Evolutionary conservation across 192 early-diverging fungal genomes (phyloP).

Genomic region (Lobosporangium transversale): DNA sequence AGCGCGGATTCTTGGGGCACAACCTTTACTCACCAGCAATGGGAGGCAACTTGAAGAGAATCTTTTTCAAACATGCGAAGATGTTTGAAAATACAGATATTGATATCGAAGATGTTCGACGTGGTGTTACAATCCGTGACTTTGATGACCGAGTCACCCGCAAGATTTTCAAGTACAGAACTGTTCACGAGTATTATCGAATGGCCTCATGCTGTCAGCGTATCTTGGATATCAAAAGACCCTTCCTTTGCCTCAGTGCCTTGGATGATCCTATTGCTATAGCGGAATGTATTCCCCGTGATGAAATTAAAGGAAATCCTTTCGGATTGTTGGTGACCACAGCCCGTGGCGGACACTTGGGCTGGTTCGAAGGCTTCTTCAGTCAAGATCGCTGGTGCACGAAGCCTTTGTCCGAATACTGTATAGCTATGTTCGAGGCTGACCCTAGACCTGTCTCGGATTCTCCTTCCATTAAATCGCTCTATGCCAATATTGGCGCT

Average conservation of each 20-base stretch:
- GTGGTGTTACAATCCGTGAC: constrained; percentile 71
- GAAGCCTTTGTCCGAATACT: constrained; percentile 75
- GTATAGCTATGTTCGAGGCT: constrained; percentile 65
- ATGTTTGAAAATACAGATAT: constrained; percentile 28
- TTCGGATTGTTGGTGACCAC: constrained; percentile 84
- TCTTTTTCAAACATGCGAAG: constrained; percentile 51
- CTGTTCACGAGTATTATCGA: constrained; percentile 84
- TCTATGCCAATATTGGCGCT: background rate
- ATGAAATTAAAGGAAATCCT: constrained; percentile 80
- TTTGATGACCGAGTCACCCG: constrained; percentile 88
- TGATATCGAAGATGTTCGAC: constrained; percentile 52
- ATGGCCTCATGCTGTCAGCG: constrained; percentile 70
- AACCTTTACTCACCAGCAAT: constrained; percentile 60
- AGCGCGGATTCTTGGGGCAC: constrained; percentile 47
- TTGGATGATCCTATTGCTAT: constrained; percentile 92
- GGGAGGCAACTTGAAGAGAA: constrained; percentile 58
- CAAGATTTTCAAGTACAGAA: constrained; percentile 78
- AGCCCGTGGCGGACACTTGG: constrained; percentile 88
- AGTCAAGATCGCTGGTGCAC: constrained; percentile 67
- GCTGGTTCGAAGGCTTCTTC: constrained; percentile 78
- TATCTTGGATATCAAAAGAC: constrained; percentile 74
- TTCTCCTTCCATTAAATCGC: constrained; percentile 11
- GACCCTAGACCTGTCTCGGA: constrained; percentile 27
- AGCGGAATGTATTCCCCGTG: constrained; percentile 71
- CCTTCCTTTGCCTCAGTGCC: constrained; percentile 86